Conservation (phyloP, 305 asterid species). For the Fraxinus ornus region DNA sequence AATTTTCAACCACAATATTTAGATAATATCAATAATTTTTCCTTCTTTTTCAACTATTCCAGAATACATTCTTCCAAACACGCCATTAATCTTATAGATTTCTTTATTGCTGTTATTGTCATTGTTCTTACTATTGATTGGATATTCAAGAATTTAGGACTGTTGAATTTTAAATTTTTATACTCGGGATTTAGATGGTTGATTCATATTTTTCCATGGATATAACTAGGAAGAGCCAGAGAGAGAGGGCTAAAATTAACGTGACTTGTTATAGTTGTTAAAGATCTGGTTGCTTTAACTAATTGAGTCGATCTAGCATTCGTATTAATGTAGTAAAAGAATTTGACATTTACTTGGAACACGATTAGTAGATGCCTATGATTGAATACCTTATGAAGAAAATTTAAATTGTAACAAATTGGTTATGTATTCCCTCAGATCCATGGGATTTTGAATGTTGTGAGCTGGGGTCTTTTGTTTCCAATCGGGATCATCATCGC, state of each 20-base stretch:
- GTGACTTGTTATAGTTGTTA: background rate
- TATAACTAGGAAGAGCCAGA: background rate
- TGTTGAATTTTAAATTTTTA: background rate
- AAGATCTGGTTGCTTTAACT: background rate
- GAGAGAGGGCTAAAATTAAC: background rate
- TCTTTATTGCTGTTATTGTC: background rate
- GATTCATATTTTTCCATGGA: background rate
- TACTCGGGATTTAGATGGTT: background rate
- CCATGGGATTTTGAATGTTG: conserved; percentile 80
- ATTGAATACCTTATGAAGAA: background rate
- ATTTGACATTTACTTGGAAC: background rate
- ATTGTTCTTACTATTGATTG: background rate
- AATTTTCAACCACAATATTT: too few relatives aligned
- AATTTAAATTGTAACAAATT: background rate
- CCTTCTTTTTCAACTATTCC: too few relatives aligned
- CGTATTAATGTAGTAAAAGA: background rate
- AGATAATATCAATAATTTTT: too few relatives aligned
- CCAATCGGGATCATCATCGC: conserved; percentile 68
- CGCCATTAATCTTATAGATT: background rate
- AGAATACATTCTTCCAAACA: too few relatives aligned
- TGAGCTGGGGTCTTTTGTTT: conserved; percentile 87
- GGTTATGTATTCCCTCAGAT: conserved; percentile 41
- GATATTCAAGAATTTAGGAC: background rate
- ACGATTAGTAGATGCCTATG: background rate
- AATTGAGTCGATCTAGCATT: background rate